Base-by-base conservation (phyloP, 495 filamentous ascomycete genomes). In the Xeromyces bisporus region DNA sequence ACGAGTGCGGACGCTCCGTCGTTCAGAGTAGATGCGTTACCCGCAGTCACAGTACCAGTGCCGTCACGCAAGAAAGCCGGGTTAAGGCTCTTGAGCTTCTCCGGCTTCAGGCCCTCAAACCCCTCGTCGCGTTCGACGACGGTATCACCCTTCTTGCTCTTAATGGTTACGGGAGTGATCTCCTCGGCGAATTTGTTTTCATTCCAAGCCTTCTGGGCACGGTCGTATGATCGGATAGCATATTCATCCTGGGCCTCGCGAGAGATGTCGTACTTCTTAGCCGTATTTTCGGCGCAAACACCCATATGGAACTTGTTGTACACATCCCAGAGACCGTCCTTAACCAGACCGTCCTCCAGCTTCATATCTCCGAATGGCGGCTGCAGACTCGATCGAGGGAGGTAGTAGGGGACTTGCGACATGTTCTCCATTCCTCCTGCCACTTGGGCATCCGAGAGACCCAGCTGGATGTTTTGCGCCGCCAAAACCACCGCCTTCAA, bases 371-470 rank as follows among this genome's bases (percentile, higher is more conserved):
- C 89, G 41, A 93, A 92, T 0, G 80, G 56, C 3, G 85, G 80
- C 41, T 84, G 59, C 38, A 74, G 68, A 44, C 70, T 77, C 1
- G 78, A 66, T 10, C 89, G 75, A 7, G 75, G 71, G 10, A 91
- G 57, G 46, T 97, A 94, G 60, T 91, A 92, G 5, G 89, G 89
- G 3, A 93, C 83, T 23, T 77, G 70, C 16, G 78, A 77, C 89
- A 97, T 97, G 56, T 80, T 93, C 61, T 97, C 89, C 75, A 97
- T 91, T 14, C 89, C 89, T 38, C 89, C 89, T 6, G 87, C 89
- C 12, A 94, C 66, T 43, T 89, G 79, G 1, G 80, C 84, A 39
- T 87, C 78, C 9, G 82, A 68, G 4, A 86, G 60, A 4, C 89
- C 89, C 7, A 97, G 67, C 47, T 93, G 81, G 44, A 97, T 93